Evolutionary conservation across 2,329 filamentous ascomycete species (phyloP), one percentile per base, ranked within the genome.

Genomic region (Epichloe bromicola): DNA sequence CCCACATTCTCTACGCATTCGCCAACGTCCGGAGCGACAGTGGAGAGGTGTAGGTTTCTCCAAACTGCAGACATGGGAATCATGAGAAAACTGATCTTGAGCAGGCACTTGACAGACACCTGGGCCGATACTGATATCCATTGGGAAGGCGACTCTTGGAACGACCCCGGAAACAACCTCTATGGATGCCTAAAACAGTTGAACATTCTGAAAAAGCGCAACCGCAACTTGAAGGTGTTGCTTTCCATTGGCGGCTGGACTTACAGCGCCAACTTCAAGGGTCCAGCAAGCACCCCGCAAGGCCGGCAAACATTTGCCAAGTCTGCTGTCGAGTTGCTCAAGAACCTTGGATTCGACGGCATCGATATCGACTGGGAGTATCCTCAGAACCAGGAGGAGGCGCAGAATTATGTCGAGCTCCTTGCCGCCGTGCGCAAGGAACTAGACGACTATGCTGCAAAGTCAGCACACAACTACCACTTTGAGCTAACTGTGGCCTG

Each of bases 211-310:
- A 96, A 96, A 72, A 79, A 80, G 56, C 74, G 76, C 55, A 86
- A 95, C 66, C 83, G 88, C 46, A 83, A 90, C 58, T 74, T 96
- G 54, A 95, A 95, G 66, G 73, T 93, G 3, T 75, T 96, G 12
- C 77, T 96, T 4, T 89, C 85, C 50, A 87, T 96, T 55, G 90
- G 90, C 54, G 91, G 91, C 48, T 96, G 89, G 89, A 95, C 89
- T 0, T 95, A 95, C 66, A 87, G 84, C 55, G 72, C 78, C 65
- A 93, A 95, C 70, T 94, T 96, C 67, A 76, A 79, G n/a, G 70
- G 69, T 30, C 85, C 88, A 0, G 84, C 85, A 1, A 85, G 85
- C 41, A 88, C 85, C 0, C 73, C 79, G 0, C 67, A 76, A 23
- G 88, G 88, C 8, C 79, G 89, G 7, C 71, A 74, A 33, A 75